Base-by-base conservation (phyloP, 805 yeast species). In the Kuraishia cidri region DNA sequence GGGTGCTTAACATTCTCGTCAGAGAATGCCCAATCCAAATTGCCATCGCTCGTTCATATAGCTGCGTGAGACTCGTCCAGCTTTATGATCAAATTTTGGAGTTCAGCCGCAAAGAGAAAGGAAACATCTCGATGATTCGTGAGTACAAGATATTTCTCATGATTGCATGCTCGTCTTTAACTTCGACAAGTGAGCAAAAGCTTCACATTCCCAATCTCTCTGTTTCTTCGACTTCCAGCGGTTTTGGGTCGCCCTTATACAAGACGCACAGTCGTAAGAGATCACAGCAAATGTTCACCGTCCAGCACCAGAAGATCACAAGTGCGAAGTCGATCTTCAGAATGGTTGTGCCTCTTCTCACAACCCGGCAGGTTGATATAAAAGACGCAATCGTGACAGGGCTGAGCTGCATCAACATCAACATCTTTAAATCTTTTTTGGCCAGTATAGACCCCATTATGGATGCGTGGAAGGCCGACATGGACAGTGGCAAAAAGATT, bases 371-470 rank as follows among this genome's bases (percentile, higher is more conserved):
- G 38, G 65, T 69, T 3, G 63, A 75, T 41, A 72, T 92, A 6
- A 66, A 84, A 39, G 95, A 88, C 41, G 92, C 97, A 0, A 76
- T 88, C 11, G 86, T 87, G n/a, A 62, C 80, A 2, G 97, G 97
- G 0, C 56, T 94, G 34, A 80, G 95, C 41, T 85, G 94, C 39
- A 75, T 88, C 54, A 92, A 92, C 52, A 77, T 88, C 38, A 92
- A 92, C 54, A 85, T 88, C 11, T 87, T 85, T 64, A 75, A 71
- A 41, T 79, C 95, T 0, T 69, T 90, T 33, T 56, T 90, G 21
- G 95, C 87, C 44, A 79, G 79, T 36, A 60, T 85, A 9, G 85
- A 82, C 9, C 65, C 74, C 1, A 66, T 72, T 2, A 54, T 84
- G 34, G 64, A 61, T 6, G 67, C 64, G 6, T 71, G 84, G 83